Evolutionary conservation across 106 monocot species (phyloP), one percentile per base, ranked within the genome.

Genomic region (Acorus gramineus): DNA sequence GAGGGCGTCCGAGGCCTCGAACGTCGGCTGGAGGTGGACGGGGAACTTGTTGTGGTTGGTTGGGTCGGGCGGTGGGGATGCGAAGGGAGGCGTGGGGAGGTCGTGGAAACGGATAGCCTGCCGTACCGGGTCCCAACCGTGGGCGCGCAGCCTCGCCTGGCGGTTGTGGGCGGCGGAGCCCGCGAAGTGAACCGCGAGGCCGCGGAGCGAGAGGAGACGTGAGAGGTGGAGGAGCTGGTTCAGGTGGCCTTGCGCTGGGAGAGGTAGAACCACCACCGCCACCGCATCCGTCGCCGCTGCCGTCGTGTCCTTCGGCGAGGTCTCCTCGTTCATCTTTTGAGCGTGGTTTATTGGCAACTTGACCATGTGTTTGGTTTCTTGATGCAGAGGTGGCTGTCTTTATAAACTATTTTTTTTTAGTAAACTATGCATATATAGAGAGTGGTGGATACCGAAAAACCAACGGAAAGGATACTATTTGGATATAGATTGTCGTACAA

Each of bases 161-260:
- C 71, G 78, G 74, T 69, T 72, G 76, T 81, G 84, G 61, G 69
- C 69, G 66, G 69, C 43, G 5, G 81, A 78, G 70, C 71, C 62
- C 11, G 81, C 81, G 66, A 71, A 92, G 77, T 87, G 81, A 48
- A 77, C 64, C 56, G 78, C 11, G 46, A 87, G 28, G 46, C 68
- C 64, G 46, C 50, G 50, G 54, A 49, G 47, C 9, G 77, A 67
- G 76, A 89, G 73, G 3, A 73, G 66, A 14, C 86, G 77, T 5
- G 74, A 81, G 60, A 91, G 68, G 74, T 91, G 86, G 58, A 92
- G 84, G 52, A 92, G 81, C 51, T 79, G 81, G 77, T 92, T 92
- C 3, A 92, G 81, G 73, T 92, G 92, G 63, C 86, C 81, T 62
- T 92, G 86, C 4, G 84, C 84, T 4, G 82, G 79, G 69, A 87